phyloP scores from a whole-genome alignment of 208 protist species.

The Leptomonas pyrrhocoris region DNA sequence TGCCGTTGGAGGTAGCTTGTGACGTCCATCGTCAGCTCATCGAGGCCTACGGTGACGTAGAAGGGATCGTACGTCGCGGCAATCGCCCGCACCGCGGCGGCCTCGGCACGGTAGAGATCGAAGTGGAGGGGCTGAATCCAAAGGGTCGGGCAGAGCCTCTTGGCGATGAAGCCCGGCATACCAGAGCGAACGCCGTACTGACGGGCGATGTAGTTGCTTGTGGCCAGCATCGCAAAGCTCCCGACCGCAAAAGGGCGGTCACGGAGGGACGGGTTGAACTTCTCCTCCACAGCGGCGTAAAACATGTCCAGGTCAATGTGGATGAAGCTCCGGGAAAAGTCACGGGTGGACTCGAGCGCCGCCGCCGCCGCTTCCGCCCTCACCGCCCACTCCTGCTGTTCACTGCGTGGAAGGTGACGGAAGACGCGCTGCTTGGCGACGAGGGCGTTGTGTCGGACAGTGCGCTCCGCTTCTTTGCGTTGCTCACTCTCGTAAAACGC shows the following conservation, averaged over 20 bases:
- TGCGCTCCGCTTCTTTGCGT: slow-evolving; percentile 28
- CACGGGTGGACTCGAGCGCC: slow-evolving; percentile 46
- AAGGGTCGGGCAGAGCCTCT: slow-evolving; percentile 80
- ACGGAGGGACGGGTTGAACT: slow-evolving; percentile 70
- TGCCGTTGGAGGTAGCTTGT: slow-evolving; percentile 41
- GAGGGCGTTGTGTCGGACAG: slow-evolving; percentile 28
- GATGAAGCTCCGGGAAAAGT: slow-evolving; percentile 52
- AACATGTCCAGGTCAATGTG: slow-evolving; percentile 93
- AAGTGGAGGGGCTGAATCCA: slow-evolving; percentile 74
- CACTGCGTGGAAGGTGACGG: slow-evolving; percentile 9
- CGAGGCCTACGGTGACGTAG: slow-evolving; percentile 60
- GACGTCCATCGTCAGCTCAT: slow-evolving; percentile 81
- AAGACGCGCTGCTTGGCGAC: slow-evolving; percentile 30
- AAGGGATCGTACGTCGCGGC: slow-evolving; percentile 73
- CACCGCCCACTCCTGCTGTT: slow-evolving; percentile 24
- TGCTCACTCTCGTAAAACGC: slow-evolving; percentile 61
- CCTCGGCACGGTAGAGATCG: slow-evolving; percentile 53
- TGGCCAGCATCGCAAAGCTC: slow-evolving; percentile 89
- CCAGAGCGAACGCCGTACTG: slow-evolving; percentile 91
- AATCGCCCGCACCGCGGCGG: slow-evolving; percentile 56
- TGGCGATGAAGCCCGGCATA: slow-evolving; percentile 94
- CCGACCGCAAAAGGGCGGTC: slow-evolving; percentile 93
- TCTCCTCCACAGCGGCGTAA: slow-evolving; percentile 85
- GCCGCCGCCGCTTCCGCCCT: slow-evolving; percentile 24
- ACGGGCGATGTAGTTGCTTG: slow-evolving; percentile 93